Percentiles rank a stretch among this genome's conserved stretches.
Evolutionary conservation across 805 yeast species (phyloP).

Genomic region (Debaryomyces prosopidis): DNA sequence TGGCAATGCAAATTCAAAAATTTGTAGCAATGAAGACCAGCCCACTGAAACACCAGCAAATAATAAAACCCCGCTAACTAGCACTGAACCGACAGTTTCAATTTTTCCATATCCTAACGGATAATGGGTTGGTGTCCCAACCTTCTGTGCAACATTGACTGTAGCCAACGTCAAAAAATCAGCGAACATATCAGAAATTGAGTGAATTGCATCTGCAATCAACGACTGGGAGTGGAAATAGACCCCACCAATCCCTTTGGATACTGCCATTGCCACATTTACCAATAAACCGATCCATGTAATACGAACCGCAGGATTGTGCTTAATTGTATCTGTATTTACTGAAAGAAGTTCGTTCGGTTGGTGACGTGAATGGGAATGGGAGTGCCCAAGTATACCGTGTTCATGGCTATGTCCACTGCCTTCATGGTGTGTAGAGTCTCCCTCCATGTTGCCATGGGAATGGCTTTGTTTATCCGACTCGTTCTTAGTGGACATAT

Average conservation of each 20-base stretch:
- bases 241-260: constrained; percentile 87
- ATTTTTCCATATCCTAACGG: constrained; percentile 93
- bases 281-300: constrained; percentile 89
- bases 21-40: constrained; percentile 72
- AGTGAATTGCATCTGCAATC: constrained; percentile 92
- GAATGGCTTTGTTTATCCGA: not conserved
- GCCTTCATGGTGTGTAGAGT: constrained; percentile 7
- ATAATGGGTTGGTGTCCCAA: constrained; percentile 56
- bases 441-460: not conserved
- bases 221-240: constrained; percentile 93
- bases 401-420: constrained; percentile 13
- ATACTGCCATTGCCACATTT: constrained; percentile 81
- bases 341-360: constrained; percentile 43
- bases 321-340: constrained; percentile 22
- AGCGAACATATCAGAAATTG: constrained; percentile 84
- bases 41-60: constrained; percentile 92
- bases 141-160: constrained; percentile 68
- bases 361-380: constrained; percentile 46
- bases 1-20: constrained; percentile 69
- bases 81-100: constrained; percentile 88
- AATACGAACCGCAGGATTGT: constrained; percentile 86
- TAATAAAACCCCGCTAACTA: constrained; percentile 79
- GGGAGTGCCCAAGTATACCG: constrained; percentile 31
- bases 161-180: constrained; percentile 89
- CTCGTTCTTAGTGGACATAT: not conserved